phyloP scores from a whole-genome alignment of 768 basidiomycete species.

The Mycena belliarum region DNA sequence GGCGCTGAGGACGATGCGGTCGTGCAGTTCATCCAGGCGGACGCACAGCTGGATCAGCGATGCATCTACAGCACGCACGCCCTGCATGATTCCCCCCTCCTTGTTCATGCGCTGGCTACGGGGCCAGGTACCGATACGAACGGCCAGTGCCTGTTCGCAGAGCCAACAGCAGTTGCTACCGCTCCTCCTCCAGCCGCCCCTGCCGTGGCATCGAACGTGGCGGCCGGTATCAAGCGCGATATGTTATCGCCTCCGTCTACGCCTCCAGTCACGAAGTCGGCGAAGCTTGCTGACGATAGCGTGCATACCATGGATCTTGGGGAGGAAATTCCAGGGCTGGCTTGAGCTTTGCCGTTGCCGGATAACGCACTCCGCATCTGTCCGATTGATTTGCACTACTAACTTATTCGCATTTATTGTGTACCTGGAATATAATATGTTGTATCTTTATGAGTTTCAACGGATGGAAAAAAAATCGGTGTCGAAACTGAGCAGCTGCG shows the following conservation, averaged over 20 bases:
- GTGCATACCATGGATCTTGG: neutral
- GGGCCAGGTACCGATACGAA: too few relatives aligned
- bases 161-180: neutral
- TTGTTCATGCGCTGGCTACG: neutral
- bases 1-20: conserved; percentile 56
- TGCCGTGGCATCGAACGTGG: neutral
- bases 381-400: neutral
- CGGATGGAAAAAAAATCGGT: too few relatives aligned
- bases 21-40: conserved; percentile 46
- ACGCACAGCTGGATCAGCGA: conserved; percentile 23
- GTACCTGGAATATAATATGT: conserved; percentile 3
- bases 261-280: conserved; percentile 11
- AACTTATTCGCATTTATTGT: conserved; percentile 21
- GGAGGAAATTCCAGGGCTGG: conserved; percentile 9
- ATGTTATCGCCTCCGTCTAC: conserved; percentile 10
- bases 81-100: neutral
- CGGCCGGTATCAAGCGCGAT: conserved; percentile 10
- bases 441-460: conserved; percentile 1
- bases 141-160: neutral
- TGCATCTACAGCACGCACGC: conserved; percentile 10
- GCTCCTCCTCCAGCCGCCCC: neutral
- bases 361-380: neutral
- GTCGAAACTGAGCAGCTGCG: neutral
- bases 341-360: neutral
- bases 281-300: conserved; percentile 7